phyloP scores from a whole-genome alignment of 2,329 filamentous ascomycete species.

The Neophaeococcomyces aloes region DNA sequence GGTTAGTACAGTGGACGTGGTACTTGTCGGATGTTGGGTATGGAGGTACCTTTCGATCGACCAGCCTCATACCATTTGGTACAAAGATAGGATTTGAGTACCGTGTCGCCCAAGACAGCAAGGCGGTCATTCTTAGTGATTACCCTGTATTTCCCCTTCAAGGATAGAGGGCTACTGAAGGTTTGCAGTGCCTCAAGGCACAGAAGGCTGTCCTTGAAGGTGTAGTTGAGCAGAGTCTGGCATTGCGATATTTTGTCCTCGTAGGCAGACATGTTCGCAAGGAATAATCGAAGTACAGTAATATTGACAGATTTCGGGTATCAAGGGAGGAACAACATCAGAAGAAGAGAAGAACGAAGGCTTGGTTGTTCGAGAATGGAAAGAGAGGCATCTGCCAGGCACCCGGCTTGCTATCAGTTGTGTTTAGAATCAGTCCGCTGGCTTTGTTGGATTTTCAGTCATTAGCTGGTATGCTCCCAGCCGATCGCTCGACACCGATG shows the following conservation, averaged over 20 bases:
- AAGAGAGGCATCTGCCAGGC: too few relatives aligned
- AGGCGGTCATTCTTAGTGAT: slow-evolving; percentile 8
- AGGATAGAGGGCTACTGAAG: slow-evolving; percentile 1
- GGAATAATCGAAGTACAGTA: too few relatives aligned
- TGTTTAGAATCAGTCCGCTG: too few relatives aligned
- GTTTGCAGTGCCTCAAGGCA: slow-evolving; percentile 9
- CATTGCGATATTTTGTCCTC: background rate
- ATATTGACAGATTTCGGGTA: too few relatives aligned
- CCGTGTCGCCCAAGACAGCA: slow-evolving; percentile 6
- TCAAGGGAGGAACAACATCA: too few relatives aligned
- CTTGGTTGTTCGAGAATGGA: too few relatives aligned
- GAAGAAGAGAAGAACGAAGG: too few relatives aligned
- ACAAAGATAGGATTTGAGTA: slow-evolving; percentile 8
- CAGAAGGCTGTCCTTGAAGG: slow-evolving; percentile 1
- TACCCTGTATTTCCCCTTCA: background rate
- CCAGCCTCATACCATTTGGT: slow-evolving; percentile 1
- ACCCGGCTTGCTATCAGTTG: too few relatives aligned
- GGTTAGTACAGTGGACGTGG: background rate
- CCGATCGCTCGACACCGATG: too few relatives aligned
- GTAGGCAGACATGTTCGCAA: too few relatives aligned
- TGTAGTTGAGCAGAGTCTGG: background rate
- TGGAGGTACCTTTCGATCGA: slow-evolving; percentile 2
- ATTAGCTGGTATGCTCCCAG: too few relatives aligned
- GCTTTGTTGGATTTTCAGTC: too few relatives aligned
- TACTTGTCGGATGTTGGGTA: background rate